Conservation (phyloP, 768 basidiomycete genomes). For the Pleurotus ostreatus region DNA sequence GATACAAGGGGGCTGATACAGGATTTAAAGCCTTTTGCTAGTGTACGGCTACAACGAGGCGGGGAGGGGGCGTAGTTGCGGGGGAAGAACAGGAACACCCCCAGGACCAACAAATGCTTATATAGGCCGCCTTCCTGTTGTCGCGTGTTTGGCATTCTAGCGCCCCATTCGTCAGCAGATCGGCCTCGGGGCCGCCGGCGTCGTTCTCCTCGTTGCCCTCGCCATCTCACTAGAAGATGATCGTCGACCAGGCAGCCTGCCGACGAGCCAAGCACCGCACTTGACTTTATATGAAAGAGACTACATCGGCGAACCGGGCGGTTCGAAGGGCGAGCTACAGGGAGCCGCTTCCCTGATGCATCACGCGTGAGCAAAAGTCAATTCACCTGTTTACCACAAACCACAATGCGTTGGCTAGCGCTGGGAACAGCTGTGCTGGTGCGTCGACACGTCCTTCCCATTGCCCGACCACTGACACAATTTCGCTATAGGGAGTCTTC, state of each 20-base stretch:
- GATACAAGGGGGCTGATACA: constrained; percentile 5
- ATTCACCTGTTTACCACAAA: too few relatives aligned
- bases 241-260: too few relatives aligned
- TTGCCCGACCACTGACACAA: too few relatives aligned
- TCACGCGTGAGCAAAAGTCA: too few relatives aligned
- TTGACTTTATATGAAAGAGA: too few relatives aligned
- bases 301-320: too few relatives aligned
- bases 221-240: too few relatives aligned
- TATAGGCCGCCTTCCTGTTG: background rate
- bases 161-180: too few relatives aligned
- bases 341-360: too few relatives aligned
- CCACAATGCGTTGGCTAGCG: background rate
- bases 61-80: background rate
- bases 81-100: background rate
- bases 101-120: background rate
- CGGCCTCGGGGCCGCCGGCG: background rate
- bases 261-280: too few relatives aligned
- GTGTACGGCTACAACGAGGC: constrained; percentile 5
- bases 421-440: background rate
- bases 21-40: constrained; percentile 3
- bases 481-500: constrained; percentile 30
- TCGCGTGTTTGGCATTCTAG: background rate
- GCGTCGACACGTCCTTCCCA: background rate
- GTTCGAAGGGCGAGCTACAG: too few relatives aligned
- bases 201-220: background rate